Conservation (phyloP, 2,329 filamentous ascomycete species). For the Pseudocercospora eumusae region DNA sequence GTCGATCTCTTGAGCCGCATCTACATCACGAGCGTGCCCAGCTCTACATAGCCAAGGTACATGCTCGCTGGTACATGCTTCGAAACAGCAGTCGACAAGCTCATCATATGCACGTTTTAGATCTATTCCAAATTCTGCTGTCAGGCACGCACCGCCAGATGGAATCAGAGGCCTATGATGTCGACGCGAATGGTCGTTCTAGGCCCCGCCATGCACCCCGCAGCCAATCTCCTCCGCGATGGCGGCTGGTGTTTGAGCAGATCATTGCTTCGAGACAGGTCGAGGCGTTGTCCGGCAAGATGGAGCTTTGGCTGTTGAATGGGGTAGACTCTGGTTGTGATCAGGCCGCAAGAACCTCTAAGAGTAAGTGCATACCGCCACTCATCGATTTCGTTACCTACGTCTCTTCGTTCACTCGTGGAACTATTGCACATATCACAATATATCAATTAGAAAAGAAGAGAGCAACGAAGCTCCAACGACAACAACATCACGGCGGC, state of each 20-base stretch:
- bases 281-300: slow-evolving; percentile 26
- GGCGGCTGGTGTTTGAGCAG: slow-evolving; percentile 11
- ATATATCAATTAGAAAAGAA: slow-evolving; percentile 12
- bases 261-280: slow-evolving; percentile 21
- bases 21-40: not conserved
- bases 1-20: not conserved
- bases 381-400: not conserved
- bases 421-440: not conserved
- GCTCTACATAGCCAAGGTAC: slow-evolving; percentile 12
- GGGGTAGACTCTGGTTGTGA: slow-evolving; percentile 16
- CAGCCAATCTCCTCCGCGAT: slow-evolving; percentile 18
- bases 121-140: slow-evolving; percentile 27
- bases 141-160: slow-evolving; percentile 10
- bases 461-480: slow-evolving; percentile 11
- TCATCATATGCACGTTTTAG: slow-evolving; percentile 10
- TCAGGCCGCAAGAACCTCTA: slow-evolving; percentile 2
- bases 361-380: not conserved
- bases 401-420: not conserved
- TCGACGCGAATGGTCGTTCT: slow-evolving; percentile 14
- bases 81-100: slow-evolving; percentile 11
- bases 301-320: slow-evolving; percentile 24
- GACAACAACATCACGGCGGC: slow-evolving; percentile 2
- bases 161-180: slow-evolving; percentile 12
- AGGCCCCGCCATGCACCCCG: slow-evolving; percentile 28
- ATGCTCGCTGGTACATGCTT: slow-evolving; percentile 14